Base-by-base conservation (phyloP, 148 eudicot genomes). In the Simmondsia chinensis region DNA sequence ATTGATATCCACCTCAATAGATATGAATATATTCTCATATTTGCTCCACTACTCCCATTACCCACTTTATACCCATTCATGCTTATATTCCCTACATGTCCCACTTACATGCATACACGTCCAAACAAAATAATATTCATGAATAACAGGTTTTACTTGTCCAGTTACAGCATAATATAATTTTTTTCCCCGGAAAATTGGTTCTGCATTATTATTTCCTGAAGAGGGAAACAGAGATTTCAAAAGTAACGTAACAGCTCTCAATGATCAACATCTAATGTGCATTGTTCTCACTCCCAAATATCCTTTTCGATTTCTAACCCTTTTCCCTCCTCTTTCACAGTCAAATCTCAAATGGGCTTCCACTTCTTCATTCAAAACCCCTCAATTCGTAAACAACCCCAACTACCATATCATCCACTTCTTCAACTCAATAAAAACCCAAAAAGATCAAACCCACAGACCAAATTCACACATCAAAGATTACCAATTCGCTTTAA, bases 401-500 rank as follows among this genome's bases (percentile, higher is more conserved):
- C 39, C 59, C 3, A 34, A 39, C 36, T 23, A 60, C 57, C 70
- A 47, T 53, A 69, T 71, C 65, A 33, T 33, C 11, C 8, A 52
- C 10, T 60, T 66, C 52, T 69, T 69, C 64, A 57, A 30, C 51
- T 52, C 69, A 24, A 29, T 36, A 27, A 47, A 38, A 11, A 28
- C 22, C 56, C 64, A n/a, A 33, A 49, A 7, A 13, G 31, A 19
- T 46, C 20, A 46, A 48, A 25, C 25, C 50, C 34, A 37, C n/a
- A 57, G 63, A 3, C 39, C 38, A 49, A 54, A 53, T 45, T 34
- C 12, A 11, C n/a, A 24, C 6, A 45, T 31, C 0, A 30, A n/a
- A 31, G 64, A 76, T 31, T 48, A 56, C 54, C 81, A 77, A 41
- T 56, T 56, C 4, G 51, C 70, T 0, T 53, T 89, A 5, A 76